A percentile compares a stretch with the other conserved stretches of the same genome.
Evolutionary conservation across 2,329 filamentous ascomycete genomes (phyloP).

Genomic region (Colletotrichum lindemuthianum): DNA sequence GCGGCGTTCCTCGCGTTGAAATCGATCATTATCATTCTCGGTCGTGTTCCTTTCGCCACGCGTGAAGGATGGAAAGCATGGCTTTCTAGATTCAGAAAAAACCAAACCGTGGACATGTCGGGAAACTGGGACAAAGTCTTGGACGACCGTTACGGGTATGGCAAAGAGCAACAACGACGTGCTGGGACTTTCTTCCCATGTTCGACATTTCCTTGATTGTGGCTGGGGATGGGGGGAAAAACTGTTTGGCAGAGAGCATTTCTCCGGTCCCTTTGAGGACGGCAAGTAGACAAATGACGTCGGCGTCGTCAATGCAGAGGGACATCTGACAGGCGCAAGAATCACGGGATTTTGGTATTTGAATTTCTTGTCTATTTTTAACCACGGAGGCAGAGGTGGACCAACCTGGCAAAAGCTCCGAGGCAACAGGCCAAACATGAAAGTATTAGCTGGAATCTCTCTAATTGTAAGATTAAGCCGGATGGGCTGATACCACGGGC

Average conservation of each 20-base stretch:
- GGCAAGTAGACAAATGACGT: conserved; percentile 24
- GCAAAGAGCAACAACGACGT: not conserved
- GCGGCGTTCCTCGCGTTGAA: conserved; percentile 27
- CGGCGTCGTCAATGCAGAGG: conserved; percentile 5
- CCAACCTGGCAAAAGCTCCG: not conserved
- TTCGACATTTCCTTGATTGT: not conserved
- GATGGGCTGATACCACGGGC: conserved; percentile 7
- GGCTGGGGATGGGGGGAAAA: conserved; percentile 12
- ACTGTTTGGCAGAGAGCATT: conserved; percentile 19
- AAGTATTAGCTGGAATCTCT: conserved; percentile 15
- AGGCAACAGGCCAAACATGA: not conserved
- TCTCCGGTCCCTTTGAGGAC: conserved; percentile 21
- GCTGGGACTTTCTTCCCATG: not conserved
- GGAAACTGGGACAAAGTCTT: too few species aligned
- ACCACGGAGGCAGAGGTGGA: not conserved
- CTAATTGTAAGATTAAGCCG: conserved; percentile 32
- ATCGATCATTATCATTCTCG: conserved; percentile 2
- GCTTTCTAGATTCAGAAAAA: not conserved
- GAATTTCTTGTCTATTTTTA: not conserved
- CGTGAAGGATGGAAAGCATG: too few species aligned
- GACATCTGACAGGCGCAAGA: conserved; percentile 18
- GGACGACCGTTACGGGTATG: too few species aligned
- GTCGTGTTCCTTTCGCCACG: not conserved
- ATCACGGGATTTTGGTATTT: not conserved
- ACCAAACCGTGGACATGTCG: too few species aligned